These are phyloP conservation scores for Ambrosia artemisiifolia DNA, from an alignment of 129 eudicot species.

Conservation along the genomic window DNA sequence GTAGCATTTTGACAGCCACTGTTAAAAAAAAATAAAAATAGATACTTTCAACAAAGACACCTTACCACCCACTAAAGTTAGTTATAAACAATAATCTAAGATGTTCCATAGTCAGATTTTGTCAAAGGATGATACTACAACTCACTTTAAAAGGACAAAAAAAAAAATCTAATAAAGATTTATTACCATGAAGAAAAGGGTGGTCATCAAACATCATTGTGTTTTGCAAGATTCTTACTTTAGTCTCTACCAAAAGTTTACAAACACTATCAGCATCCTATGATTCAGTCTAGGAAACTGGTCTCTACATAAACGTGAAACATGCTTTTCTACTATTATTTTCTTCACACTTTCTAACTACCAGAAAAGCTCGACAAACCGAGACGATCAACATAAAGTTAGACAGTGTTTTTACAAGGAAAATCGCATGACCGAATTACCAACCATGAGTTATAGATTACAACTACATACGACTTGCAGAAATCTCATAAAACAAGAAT, in stretches of 20 bases:
- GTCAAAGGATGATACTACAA: neutral
- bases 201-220: slow-evolving; percentile 6
- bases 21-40: neutral
- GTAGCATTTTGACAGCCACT: too few relatives aligned
- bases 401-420: slow-evolving; percentile 19
- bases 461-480: slow-evolving; percentile 9
- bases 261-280: slow-evolving; percentile 27
- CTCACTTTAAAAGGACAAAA: neutral
- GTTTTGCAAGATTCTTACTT: slow-evolving; percentile 20
- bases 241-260: slow-evolving; percentile 11
- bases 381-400: neutral
- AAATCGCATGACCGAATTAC: slow-evolving; percentile 25
- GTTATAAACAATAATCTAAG: slow-evolving; percentile 12
- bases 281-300: slow-evolving; percentile 7
- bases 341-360: neutral
- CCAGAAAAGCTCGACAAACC: neutral
- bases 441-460: slow-evolving; percentile 28
- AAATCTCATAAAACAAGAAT: slow-evolving; percentile 25
- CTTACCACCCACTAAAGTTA: slow-evolving; percentile 34
- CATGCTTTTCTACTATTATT: neutral
- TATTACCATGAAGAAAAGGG: neutral
- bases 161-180: neutral
- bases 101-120: neutral
- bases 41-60: slow-evolving; percentile 23
- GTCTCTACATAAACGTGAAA: neutral